Base-by-base conservation (phyloP, 108 stramenopile genomes). In the Nitzschia putrida region DNA sequence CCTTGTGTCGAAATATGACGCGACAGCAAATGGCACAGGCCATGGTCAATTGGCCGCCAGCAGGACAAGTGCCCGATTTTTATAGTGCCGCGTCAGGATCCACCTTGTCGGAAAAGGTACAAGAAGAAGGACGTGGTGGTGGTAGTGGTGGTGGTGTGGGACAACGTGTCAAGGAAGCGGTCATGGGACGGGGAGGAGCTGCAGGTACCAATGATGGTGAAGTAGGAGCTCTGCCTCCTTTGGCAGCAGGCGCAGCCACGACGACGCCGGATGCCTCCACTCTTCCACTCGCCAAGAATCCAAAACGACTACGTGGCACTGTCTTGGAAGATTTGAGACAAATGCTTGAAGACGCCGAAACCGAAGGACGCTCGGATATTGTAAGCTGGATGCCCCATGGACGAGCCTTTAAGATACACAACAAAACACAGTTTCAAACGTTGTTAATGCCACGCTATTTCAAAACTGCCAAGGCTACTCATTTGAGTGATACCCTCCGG, bases 311-410 rank as follows among this genome's bases (percentile, higher is more conserved):
- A 44, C 60, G 75, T 16, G 75, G 75, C 1, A 76, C 53, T 8
- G 24, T 76, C 1, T 63, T 76, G 51, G 61, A 76, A 55, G 60
- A 76, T 26, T 12, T 76, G 49, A 42, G 75, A 25, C 56, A 57
- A 65, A 84, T 89, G 79, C 67, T 92, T 24, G 74, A 82, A 0
- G 77, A 72, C 24, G 85, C 83, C 3, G 85, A 86, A 64, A 69
- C 63, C 13, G 75, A 89, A 20, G 80, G 75, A 38, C 58, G 74
- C 5, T 57, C 74, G 20, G 34, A 68, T 29, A 66, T 80, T 29
- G 73, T 75, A 2, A 13, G 50, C 8, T 80, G 79, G 79, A 41
- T 64, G 69, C 54, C 57, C 10, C 69, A 68, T 50, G 79, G 79
- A n/a, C 47, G 43, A 21, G 59, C 73, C 25, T 80, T 80, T 40